A percentile compares a stretch with the other conserved stretches of the same genome.
phyloP scores from a whole-genome alignment of 768 basidiomycete species.

The Hygrocybe coccinea region DNA sequence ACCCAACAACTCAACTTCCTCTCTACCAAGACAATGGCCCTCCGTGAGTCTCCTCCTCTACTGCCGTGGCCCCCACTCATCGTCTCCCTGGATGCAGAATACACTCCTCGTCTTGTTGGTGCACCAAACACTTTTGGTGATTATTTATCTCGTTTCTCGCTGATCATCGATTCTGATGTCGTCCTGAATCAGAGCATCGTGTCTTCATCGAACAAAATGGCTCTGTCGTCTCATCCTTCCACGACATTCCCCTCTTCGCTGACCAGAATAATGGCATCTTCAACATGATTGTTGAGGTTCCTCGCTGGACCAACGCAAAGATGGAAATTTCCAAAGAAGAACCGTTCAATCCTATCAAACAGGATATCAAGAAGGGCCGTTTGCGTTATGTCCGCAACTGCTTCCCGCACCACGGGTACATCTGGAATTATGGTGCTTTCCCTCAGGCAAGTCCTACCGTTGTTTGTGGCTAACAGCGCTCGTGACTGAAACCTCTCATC shows the following conservation, averaged over 20 bases:
- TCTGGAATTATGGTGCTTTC: conserved; percentile 99
- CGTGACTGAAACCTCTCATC: conserved; percentile 10
- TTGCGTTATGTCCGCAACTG: conserved; percentile 98
- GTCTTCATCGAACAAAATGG: conserved; percentile 91
- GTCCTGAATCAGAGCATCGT: conserved; percentile 71
- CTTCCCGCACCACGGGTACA: conserved; percentile 99
- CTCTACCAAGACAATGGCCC: conserved; percentile 49
- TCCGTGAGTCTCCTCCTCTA: conserved; percentile 40
- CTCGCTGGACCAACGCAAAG: conserved; percentile 99
- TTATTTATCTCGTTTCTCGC: conserved; percentile 18
- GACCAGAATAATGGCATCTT: conserved; percentile 92
- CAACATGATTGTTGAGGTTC: conserved; percentile 98
- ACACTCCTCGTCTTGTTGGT: conserved; percentile 72
- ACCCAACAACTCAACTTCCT: conserved; percentile 60
- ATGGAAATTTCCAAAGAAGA: conserved; percentile 99
- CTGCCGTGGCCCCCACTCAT: conserved; percentile 14
- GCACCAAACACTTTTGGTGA: conserved; percentile 92
- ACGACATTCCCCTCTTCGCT: conserved; percentile 97
- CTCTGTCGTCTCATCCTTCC: conserved; percentile 79
- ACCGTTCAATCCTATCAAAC: conserved; percentile 99
- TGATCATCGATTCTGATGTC: conserved; percentile 15
- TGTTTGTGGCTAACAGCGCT: too few species aligned
- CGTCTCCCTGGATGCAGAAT: conserved; percentile 41
- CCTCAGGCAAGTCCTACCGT: conserved; percentile 70
- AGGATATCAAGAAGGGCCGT: conserved; percentile 96